phyloP scores from a whole-genome alignment of 371 early-diverging fungal genomes.

The Zancudomyces culisetae region DNA sequence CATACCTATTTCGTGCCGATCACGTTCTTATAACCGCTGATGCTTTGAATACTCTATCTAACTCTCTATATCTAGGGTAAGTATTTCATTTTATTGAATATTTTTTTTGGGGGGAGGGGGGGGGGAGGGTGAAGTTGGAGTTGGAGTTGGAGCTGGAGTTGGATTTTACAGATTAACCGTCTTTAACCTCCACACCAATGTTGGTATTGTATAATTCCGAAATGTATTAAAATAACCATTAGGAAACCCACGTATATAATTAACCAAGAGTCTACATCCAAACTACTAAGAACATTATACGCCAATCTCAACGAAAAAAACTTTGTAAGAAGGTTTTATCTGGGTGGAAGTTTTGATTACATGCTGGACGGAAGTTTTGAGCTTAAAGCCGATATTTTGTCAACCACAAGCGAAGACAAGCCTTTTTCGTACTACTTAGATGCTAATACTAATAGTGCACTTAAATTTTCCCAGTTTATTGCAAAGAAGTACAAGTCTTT shows the following conservation, averaged over 20 bases:
- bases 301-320: constrained; percentile 1
- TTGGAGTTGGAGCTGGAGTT: not conserved
- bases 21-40: constrained; percentile 1
- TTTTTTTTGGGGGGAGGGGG: not conserved
- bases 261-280: constrained; percentile 1
- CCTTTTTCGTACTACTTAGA: not conserved
- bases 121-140: no score
- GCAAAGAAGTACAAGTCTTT: not conserved
- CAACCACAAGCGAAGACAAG: not conserved
- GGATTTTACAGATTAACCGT: no score
- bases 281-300: not conserved
- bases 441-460: not conserved
- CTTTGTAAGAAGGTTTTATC: constrained; percentile 2
- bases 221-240: no score
- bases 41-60: constrained; percentile 1
- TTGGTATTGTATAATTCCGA: no score
- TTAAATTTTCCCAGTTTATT: not conserved
- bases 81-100: not conserved
- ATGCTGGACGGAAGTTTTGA: constrained; percentile 1
- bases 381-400: not conserved
- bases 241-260: constrained; percentile 2
- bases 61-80: not conserved
- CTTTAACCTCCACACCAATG: no score
- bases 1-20: not conserved
- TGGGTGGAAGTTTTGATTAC: constrained; percentile 1